These are phyloP conservation scores for Microbotryum violaceum DNA, from an alignment of 1,284 basidiomycete genomes.

Conservation along the genomic window DNA sequence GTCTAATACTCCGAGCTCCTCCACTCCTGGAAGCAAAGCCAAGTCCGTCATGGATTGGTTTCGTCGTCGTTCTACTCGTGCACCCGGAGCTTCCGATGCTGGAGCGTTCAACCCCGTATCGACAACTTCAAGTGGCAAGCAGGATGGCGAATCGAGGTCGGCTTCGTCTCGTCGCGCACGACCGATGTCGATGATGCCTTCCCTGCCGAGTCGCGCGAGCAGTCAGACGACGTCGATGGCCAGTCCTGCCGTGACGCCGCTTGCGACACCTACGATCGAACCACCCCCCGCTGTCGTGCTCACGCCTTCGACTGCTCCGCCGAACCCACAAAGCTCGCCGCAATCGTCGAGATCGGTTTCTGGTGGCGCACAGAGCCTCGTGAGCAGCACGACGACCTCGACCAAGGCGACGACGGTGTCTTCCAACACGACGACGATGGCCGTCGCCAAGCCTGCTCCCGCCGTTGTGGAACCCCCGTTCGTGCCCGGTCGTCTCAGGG, in stretches of 20 bases:
- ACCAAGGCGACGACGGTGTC: slow-evolving; percentile 19
- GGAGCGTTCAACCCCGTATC: not conserved
- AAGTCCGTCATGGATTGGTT: slow-evolving; percentile 60
- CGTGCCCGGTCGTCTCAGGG: slow-evolving; percentile 48
- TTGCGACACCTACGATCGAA: not conserved
- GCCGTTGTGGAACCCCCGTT: not conserved
- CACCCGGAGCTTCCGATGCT: not conserved
- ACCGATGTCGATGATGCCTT: not conserved
- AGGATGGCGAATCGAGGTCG: slow-evolving; percentile 5
- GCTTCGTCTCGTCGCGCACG: not conserved
- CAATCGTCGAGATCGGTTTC: slow-evolving; percentile 38
- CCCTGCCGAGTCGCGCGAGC: not conserved
- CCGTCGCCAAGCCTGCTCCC: slow-evolving; percentile 1
- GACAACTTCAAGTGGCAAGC: slow-evolving; percentile 33
- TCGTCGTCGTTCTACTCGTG: slow-evolving; percentile 43
- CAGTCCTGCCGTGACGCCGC: not conserved
- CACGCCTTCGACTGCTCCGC: slow-evolving; percentile 5
- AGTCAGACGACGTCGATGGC: not conserved
- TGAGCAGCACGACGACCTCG: slow-evolving; percentile 18
- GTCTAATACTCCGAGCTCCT: slow-evolving; percentile 2
- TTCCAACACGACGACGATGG: not conserved
- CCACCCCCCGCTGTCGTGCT: slow-evolving; percentile 11
- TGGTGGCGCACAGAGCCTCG: slow-evolving; percentile 36
- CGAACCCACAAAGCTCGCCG: slow-evolving; percentile 13
- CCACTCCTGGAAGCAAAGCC: slow-evolving; percentile 44